Evolutionary conservation across 2,329 filamentous ascomycete species (phyloP).

Genomic region (Aureobasidium leucospermi): DNA sequence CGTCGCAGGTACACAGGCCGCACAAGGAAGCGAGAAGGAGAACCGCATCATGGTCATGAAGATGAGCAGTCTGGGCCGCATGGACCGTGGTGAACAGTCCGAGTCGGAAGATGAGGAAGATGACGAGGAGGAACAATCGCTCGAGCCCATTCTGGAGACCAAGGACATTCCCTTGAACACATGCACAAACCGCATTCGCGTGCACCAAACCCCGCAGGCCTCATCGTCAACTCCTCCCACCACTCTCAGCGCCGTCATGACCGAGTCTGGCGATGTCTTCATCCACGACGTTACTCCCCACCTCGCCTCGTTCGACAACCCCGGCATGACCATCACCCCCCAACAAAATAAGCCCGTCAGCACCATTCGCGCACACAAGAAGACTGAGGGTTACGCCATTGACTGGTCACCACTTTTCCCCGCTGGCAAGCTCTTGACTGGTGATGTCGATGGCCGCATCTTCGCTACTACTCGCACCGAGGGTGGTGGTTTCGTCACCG

Average conservation of each 20-base stretch:
- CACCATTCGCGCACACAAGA: constrained; percentile 83
- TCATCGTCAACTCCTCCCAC: constrained; percentile 66
- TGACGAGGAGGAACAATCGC: constrained; percentile 61
- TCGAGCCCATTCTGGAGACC: constrained; percentile 89
- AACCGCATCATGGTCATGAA: constrained; percentile 96
- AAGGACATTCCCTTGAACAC: constrained; percentile 78
- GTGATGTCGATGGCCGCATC: constrained; percentile 84
- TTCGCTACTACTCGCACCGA: constrained; percentile 81
- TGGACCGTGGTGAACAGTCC: constrained; percentile 66
- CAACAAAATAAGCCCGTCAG: constrained; percentile 82
- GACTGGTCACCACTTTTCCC: constrained; percentile 86
- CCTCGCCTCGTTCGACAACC: constrained; percentile 80
- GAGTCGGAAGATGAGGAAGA: constrained; percentile 64
- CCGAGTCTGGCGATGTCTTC: constrained; percentile 77
- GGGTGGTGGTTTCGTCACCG: constrained; percentile 82
- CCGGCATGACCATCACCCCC: constrained; percentile 70
- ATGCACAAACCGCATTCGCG: constrained; percentile 89
- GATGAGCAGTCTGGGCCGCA: constrained; percentile 82
- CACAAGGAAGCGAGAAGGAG: constrained; percentile 64
- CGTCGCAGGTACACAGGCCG: constrained; percentile 90
- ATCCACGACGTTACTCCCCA: constrained; percentile 94
- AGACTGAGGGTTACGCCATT: constrained; percentile 83
- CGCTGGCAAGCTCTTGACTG: constrained; percentile 79
- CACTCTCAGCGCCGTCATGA: constrained; percentile 85
- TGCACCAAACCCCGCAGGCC: constrained; percentile 67